These are phyloP conservation scores for Russula earlei DNA, from an alignment of 768 basidiomycete species.

Conservation along the genomic window DNA sequence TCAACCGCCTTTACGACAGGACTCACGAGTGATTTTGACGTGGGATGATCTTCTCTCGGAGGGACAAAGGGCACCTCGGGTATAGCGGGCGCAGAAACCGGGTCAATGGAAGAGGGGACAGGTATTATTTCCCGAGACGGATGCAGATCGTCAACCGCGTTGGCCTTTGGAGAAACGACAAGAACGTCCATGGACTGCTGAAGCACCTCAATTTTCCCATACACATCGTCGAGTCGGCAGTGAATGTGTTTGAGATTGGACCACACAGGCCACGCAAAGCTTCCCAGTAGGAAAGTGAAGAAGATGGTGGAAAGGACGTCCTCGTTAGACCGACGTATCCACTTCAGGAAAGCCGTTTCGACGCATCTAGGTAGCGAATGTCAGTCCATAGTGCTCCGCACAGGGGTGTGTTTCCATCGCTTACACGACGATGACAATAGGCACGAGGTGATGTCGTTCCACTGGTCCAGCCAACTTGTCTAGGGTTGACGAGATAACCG, in stretches of 20 bases:
- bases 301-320: not conserved
- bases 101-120: not conserved
- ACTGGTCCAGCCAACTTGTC: not conserved
- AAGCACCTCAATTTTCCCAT: not conserved
- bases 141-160: not conserved
- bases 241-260: not conserved
- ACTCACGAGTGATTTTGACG: not conserved
- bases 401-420: not conserved
- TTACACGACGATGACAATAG: constrained; percentile 2
- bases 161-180: not conserved
- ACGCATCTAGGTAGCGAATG: not conserved
- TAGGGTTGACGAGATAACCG: not conserved
- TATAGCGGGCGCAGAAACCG: not conserved
- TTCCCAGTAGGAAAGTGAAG: constrained; percentile 1
- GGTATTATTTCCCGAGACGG: not conserved
- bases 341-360: not conserved
- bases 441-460: not conserved
- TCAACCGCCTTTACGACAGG: not conserved
- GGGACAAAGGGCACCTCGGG: not conserved
- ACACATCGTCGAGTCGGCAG: not conserved
- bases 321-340: not conserved
- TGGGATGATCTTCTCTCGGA: not conserved
- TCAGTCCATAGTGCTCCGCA: not conserved
- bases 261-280: constrained; percentile 1
- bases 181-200: constrained; percentile 2